Percentiles rank a stretch among this genome's conserved stretches.
Evolutionary conservation across 768 basidiomycete genomes (phyloP).

Genomic region (Auriscalpium microsporum): DNA sequence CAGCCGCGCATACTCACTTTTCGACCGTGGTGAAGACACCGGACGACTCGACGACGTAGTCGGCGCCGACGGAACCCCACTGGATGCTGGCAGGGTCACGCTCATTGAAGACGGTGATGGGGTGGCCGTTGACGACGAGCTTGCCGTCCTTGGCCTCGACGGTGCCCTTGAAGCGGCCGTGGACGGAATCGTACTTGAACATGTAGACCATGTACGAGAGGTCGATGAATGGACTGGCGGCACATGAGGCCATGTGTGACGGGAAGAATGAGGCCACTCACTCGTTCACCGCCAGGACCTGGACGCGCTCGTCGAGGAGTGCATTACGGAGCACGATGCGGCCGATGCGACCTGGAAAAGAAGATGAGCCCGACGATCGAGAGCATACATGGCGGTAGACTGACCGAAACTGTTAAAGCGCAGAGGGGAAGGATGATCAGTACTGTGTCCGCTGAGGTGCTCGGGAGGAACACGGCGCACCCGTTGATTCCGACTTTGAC

Average conservation of each 20-base stretch:
- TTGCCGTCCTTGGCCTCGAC: constrained; percentile 82
- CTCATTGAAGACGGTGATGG: constrained; percentile 75
- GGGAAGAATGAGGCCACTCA: constrained; percentile 31
- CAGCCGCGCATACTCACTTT: constrained; percentile 41
- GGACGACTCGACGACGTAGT: constrained; percentile 96
- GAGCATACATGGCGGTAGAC: not conserved
- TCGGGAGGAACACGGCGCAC: constrained; percentile 38
- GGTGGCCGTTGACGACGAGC: constrained; percentile 75
- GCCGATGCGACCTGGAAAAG: constrained; percentile 86
- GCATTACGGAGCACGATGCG: constrained; percentile 98
- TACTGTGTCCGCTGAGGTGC: not conserved
- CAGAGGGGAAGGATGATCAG: constrained; percentile 7
- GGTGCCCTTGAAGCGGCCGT: constrained; percentile 85
- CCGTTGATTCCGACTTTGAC: constrained; percentile 97
- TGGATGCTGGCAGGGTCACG: constrained; percentile 78
- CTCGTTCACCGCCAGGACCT: constrained; percentile 96
- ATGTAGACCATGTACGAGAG: constrained; percentile 99
- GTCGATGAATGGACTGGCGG: constrained; percentile 86
- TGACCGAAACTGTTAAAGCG: constrained; percentile 58
- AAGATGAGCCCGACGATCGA: not conserved
- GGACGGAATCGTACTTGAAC: constrained; percentile 96
- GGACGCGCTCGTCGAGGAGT: constrained; percentile 58
- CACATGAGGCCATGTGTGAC: not conserved
- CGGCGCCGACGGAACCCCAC: constrained; percentile 76
- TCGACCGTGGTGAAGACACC: constrained; percentile 97